Evolutionary conservation across 306 rosid genomes (phyloP), one percentile per base, ranked within the genome.

Genomic region (Casuarina cunninghamiana): DNA sequence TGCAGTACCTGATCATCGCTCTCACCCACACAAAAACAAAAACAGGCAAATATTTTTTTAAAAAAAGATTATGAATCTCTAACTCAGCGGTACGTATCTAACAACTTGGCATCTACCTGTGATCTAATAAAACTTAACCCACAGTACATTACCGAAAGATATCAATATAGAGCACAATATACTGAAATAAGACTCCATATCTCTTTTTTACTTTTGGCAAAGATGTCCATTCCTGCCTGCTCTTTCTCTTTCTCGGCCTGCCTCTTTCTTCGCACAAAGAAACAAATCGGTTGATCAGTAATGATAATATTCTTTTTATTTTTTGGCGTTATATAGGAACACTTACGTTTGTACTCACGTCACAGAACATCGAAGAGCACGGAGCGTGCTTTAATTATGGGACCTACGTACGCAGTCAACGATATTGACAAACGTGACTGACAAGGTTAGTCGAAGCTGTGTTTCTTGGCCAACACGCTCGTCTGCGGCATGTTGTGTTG

Each of bases 231-330:
- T 91, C 98, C 93, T 93, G 93, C 48, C 49, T 74, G 50, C 45
- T 83, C 93, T 49, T 84, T 88, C 50, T 51, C 91, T 78, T 86
- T 91, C 39, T 85, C 91, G 76, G 84, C 86, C 77, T 84, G 83
- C 41, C 50, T 78, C 91, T 79, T 87, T 90, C 98, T 93, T 57
- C 62, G 78, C 39, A 60, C 49, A 78, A 71, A 67, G n/a, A 78
- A 45, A 65, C 38, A 21, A 1, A 45, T 9, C 42, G 16, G 71
- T 67, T 21, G 3, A 10, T n/a, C 4, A 61, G 35, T 10, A 26
- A n/a, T 26, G 32, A 26, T 26, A 26, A 26, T 26, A 26, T 26
- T 26, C 32, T 26, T 26, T 26, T 26, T 26, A 26, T 26, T 26
- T 26, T 26, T 26, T 26, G 32, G 32, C 71, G 50, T 67, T 78